These are phyloP conservation scores for Trametes hirsuta DNA, from an alignment of 1,284 basidiomycete species.

Conservation along the genomic window DNA sequence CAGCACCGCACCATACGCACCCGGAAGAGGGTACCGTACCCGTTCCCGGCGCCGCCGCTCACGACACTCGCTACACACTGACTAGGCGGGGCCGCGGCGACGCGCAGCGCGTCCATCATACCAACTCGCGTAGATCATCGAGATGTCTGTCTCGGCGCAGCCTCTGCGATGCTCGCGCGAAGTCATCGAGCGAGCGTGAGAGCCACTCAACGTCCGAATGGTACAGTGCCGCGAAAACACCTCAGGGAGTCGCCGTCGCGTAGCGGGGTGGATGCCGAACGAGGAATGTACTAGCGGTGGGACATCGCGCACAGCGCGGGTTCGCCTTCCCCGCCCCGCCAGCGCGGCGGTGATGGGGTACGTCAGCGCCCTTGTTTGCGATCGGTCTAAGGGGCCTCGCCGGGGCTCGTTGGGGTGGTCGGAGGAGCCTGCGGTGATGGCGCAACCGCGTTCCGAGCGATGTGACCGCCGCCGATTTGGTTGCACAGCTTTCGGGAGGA, in stretches of 20 bases:
- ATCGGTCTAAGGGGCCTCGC: neutral
- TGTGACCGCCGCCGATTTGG: neutral
- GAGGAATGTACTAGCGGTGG: neutral
- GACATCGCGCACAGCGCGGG: neutral
- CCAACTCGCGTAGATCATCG: too few species aligned
- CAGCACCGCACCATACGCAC: neutral
- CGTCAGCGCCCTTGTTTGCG: neutral
- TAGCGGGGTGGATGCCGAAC: neutral
- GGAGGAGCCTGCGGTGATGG: neutral
- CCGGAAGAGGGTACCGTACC: too few species aligned
- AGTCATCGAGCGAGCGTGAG: neutral
- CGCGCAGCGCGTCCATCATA: neutral
- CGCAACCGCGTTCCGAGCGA: neutral
- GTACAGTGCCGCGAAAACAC: neutral
- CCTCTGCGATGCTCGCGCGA: slow-evolving; percentile 5
- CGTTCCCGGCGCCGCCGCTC: too few species aligned
- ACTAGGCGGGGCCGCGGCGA: too few species aligned
- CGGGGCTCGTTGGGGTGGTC: too few species aligned
- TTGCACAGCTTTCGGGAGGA: slow-evolving; percentile 2
- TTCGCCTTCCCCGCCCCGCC: neutral
- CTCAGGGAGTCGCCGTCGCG: neutral
- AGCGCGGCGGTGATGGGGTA: neutral
- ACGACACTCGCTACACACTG: too few species aligned
- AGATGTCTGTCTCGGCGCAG: neutral
- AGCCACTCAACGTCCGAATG: neutral